These are phyloP conservation scores for Aspergillus sp. DNA, from an alignment of 2,329 filamentous ascomycete genomes.

Conservation along the genomic window DNA sequence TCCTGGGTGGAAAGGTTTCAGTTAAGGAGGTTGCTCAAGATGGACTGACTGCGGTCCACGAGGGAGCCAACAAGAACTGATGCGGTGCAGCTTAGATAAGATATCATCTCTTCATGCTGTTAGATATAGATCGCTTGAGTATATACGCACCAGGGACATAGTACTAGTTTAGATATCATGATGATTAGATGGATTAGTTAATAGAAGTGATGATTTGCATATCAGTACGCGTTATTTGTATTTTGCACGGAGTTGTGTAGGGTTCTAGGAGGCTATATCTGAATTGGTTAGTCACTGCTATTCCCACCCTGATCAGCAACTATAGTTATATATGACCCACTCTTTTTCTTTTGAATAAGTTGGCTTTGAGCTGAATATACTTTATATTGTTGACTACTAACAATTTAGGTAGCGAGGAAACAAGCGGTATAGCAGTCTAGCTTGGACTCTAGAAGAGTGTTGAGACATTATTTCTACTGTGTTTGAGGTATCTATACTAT, in stretches of 20 bases:
- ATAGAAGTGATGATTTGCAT: background rate
- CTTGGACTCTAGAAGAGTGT: no score
- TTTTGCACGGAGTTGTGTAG: background rate
- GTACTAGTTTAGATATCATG: background rate
- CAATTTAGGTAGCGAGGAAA: no score
- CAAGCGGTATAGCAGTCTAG: no score
- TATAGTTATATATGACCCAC: no score
- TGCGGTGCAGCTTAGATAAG: background rate
- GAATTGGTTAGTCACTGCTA: background rate
- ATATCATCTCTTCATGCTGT: background rate
- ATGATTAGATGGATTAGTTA: background rate
- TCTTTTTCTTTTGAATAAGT: no score
- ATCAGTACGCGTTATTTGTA: no score
- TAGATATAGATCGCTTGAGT: constrained; percentile 6
- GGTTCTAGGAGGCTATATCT: background rate
- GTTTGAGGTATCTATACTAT: no score
- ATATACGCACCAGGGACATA: background rate
- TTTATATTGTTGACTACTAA: no score
- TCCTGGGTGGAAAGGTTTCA: constrained; percentile 70
- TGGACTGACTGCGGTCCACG: constrained; percentile 28
- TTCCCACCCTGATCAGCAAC: no score
- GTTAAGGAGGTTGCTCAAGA: constrained; percentile 68
- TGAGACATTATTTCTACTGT: no score
- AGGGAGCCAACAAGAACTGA: constrained; percentile 4
- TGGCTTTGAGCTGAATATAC: no score